Conservation (phyloP, 164 flowering plant genomes). For the Dillenia turbinata region DNA sequence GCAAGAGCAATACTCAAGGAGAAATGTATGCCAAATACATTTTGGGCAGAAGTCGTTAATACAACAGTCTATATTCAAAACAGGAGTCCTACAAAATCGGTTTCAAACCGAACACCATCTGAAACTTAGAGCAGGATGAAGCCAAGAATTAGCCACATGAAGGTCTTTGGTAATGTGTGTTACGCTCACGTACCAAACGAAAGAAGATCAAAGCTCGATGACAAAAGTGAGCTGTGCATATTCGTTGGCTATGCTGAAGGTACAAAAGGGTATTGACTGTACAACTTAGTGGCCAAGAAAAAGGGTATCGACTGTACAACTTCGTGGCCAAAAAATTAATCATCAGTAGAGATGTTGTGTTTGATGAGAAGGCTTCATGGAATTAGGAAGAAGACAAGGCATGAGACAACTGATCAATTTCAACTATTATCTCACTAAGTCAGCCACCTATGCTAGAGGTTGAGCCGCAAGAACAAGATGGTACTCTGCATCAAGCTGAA, state of each 20-base stretch:
- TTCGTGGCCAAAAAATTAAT: no score
- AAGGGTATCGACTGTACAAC: no score
- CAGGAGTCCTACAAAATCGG: neutral
- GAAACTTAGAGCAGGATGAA: slow-evolving; percentile 4
- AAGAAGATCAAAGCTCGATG: slow-evolving; percentile 1
- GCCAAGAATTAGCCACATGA: neutral
- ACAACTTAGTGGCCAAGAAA: neutral
- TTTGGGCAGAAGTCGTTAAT: slow-evolving; percentile 7
- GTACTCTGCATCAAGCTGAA: no score
- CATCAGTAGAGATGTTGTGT: neutral
- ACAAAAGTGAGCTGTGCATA: slow-evolving; percentile 2
- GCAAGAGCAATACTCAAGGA: slow-evolving; percentile 6
- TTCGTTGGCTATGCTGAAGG: slow-evolving; percentile 1
- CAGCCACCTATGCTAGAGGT: neutral
- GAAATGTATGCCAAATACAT: slow-evolving; percentile 2
- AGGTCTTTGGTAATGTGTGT: neutral
- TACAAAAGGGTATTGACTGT: neutral
- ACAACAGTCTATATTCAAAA: neutral
- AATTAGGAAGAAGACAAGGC: neutral
- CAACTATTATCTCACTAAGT: neutral
- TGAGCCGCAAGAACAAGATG: no score
- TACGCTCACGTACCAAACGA: neutral
- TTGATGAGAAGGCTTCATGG: neutral
- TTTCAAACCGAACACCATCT: neutral
- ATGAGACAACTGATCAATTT: neutral